Conservation (phyloP, 140 eudicot genomes). For the Stevia rebaudiana region DNA sequence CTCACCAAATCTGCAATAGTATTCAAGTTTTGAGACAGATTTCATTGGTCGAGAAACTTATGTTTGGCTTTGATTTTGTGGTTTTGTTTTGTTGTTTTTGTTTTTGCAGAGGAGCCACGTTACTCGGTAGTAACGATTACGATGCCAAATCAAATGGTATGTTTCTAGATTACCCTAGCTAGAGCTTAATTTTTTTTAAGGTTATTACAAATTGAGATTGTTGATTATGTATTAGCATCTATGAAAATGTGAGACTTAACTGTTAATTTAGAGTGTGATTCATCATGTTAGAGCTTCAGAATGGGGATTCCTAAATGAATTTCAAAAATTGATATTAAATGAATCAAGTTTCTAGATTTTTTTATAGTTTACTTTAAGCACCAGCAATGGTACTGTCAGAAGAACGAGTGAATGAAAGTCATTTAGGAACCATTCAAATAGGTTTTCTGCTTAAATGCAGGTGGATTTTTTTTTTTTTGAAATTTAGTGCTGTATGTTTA, state of each 20-base stretch:
- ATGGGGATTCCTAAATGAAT: neutral
- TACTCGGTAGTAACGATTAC: constrained; percentile 12
- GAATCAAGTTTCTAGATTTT: neutral
- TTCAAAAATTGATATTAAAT: neutral
- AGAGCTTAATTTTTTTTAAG: neutral
- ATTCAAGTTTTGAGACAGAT: neutral
- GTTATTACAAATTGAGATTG: neutral
- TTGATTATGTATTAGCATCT: neutral
- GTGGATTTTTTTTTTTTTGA: neutral
- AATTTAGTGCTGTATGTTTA: neutral
- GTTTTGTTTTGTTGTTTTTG: neutral
- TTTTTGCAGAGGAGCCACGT: constrained; percentile 24
- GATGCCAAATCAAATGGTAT: constrained; percentile 28
- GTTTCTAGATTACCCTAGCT: neutral
- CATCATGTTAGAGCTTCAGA: neutral
- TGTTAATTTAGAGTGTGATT: neutral
- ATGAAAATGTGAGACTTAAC: neutral
- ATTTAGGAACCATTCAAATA: neutral
- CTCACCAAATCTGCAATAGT: neutral
- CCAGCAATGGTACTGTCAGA: neutral
- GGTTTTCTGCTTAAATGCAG: neutral
- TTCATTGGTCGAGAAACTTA: constrained; percentile 6
- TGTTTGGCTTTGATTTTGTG: neutral
- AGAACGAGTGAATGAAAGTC: neutral
- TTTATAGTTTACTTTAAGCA: neutral